Evolutionary conservation across 164 flowering plant species (phyloP).

Genomic region (Nymphaea colorata): DNA sequence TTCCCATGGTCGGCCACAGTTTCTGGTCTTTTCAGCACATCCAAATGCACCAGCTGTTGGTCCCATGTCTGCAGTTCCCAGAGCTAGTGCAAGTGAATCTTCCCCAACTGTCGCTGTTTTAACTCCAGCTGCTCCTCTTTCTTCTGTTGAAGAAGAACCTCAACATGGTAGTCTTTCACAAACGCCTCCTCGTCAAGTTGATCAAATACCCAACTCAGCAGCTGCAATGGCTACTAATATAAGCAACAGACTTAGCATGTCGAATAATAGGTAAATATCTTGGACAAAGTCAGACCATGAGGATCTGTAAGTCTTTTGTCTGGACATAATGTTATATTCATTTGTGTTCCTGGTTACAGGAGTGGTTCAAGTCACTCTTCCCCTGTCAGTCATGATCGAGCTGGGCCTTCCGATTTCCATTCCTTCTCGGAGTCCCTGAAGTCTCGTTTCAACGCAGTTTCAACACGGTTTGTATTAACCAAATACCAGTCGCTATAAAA

Average conservation of each 20-base stretch:
- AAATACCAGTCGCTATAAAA: neutral
- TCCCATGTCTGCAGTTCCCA: slow-evolving; percentile 24
- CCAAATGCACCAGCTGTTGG: slow-evolving; percentile 33
- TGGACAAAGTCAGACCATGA: too few relatives aligned
- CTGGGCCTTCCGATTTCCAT: slow-evolving; percentile 83
- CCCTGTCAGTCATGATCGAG: slow-evolving; percentile 39
- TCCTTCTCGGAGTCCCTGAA: slow-evolving; percentile 69
- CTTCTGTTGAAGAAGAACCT: slow-evolving; percentile 23
- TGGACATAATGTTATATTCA: neutral
- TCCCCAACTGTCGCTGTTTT: slow-evolving; percentile 14
- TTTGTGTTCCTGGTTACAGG: slow-evolving; percentile 10
- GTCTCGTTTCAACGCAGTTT: slow-evolving; percentile 58
- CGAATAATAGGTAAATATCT: slow-evolving; percentile 23
- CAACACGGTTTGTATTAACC: slow-evolving; percentile 34
- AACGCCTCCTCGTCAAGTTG: slow-evolving; percentile 21
- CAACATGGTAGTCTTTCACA: slow-evolving; percentile 10
- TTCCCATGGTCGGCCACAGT: slow-evolving; percentile 60
- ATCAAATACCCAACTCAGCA: slow-evolving; percentile 27
- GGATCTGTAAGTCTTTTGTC: neutral
- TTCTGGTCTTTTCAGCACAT: slow-evolving; percentile 50
- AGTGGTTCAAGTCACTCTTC: slow-evolving; percentile 35
- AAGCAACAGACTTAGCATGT: slow-evolving; percentile 16
- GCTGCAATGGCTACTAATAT: slow-evolving; percentile 24
- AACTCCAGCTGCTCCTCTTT: slow-evolving; percentile 19
- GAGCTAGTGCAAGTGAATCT: slow-evolving; percentile 30